Conservation (phyloP, 2,329 filamentous ascomycete species). For the Zymoseptoria pseudotritici region DNA sequence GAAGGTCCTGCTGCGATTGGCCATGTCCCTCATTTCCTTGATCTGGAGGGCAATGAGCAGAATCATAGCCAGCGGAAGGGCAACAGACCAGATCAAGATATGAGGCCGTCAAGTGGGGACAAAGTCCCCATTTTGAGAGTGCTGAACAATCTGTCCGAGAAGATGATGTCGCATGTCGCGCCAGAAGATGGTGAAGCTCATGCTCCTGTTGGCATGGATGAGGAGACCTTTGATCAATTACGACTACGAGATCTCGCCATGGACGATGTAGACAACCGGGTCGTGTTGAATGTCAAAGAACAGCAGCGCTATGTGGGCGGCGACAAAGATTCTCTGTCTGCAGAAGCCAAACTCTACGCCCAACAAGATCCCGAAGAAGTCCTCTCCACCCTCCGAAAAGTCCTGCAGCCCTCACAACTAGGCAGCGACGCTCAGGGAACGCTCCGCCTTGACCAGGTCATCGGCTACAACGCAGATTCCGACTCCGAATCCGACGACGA, state of each 20-base stretch:
- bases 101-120: conserved; percentile 65
- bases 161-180: conserved; percentile 81
- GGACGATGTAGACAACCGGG: conserved; percentile 64
- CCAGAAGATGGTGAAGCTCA: conserved; percentile 66
- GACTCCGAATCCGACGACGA: conserved; percentile 52
- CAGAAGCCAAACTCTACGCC: conserved; percentile 52
- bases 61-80: conserved; percentile 82
- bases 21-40: conserved; percentile 79
- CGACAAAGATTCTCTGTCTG: conserved; percentile 37
- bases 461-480: conserved; percentile 63
- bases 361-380: conserved; percentile 64
- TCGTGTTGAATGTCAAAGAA: conserved; percentile 81
- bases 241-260: conserved; percentile 72
- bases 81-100: conserved; percentile 82
- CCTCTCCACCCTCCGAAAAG: conserved; percentile 55
- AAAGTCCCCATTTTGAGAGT: conserved; percentile 85
- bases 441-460: conserved; percentile 50
- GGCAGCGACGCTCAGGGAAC: conserved; percentile 24
- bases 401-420: conserved; percentile 46
- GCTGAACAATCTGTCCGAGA: conserved; percentile 84
- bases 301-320: conserved; percentile 73
- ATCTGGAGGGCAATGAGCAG: conserved; percentile 89
- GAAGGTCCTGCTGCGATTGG: conserved; percentile 44
- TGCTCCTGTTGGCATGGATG: conserved; percentile 59
- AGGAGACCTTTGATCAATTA: conserved; percentile 66